These are phyloP conservation scores for Acaromyces ingoldii DNA, from an alignment of 1,284 basidiomycete species.

Conservation along the genomic window DNA sequence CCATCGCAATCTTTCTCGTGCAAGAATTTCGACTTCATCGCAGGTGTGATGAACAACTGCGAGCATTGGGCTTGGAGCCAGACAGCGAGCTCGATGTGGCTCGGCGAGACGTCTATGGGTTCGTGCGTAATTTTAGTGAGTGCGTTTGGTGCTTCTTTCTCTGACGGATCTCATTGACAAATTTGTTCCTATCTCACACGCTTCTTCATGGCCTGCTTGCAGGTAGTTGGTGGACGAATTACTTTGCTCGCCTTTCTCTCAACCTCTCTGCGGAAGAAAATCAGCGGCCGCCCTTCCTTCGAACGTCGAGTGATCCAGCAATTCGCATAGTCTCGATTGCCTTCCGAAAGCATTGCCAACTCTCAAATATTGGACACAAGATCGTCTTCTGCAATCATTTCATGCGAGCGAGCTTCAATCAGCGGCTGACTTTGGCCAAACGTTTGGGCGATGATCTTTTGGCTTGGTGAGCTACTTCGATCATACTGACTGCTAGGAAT, in stretches of 20 bases:
- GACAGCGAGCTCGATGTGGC: not conserved
- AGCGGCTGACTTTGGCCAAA: not conserved
- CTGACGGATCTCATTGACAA: too few relatives aligned
- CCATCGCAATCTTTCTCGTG: not conserved
- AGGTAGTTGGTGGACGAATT: not conserved
- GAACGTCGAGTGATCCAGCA: not conserved
- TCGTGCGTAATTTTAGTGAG: not conserved
- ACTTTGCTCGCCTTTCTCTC: not conserved
- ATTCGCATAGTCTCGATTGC: not conserved
- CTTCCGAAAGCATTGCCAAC: not conserved
- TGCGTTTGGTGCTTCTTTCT: too few relatives aligned
- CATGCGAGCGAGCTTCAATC: not conserved
- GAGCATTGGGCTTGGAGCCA: not conserved
- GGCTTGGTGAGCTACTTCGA: not conserved
- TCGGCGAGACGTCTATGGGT: not conserved
- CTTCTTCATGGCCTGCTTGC: too few relatives aligned
- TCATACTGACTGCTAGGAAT: not conserved
- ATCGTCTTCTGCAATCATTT: not conserved
- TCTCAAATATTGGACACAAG: not conserved
- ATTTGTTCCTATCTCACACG: too few relatives aligned
- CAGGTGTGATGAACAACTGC: not conserved
- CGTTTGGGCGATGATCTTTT: not conserved
- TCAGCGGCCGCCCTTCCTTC: not conserved
- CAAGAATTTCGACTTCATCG: not conserved
- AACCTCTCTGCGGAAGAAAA: not conserved